Percentiles rank a stretch among this genome's conserved stretches.
phyloP scores from a whole-genome alignment of 306 rosid genomes.

The Crotalaria pallida region DNA sequence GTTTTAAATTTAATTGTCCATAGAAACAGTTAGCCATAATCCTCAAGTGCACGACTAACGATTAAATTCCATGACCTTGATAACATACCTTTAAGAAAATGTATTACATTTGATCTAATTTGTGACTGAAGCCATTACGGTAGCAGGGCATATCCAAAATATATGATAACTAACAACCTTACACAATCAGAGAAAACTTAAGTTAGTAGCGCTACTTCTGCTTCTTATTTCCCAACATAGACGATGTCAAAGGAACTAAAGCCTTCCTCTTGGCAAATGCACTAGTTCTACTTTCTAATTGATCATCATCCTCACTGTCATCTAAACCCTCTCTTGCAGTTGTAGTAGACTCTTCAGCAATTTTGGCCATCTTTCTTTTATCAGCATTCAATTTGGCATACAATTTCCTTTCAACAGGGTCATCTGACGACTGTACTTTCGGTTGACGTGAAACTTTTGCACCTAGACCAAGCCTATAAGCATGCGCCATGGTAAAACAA shows the following conservation, averaged over 20 bases:
- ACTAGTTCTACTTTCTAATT: conserved; percentile 59
- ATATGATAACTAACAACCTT: background rate
- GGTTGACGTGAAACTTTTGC: conserved; percentile 62
- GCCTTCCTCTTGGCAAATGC: conserved; percentile 61
- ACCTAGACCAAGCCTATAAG: conserved; percentile 81
- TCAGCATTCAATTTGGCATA: conserved; percentile 46
- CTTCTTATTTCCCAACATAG: conserved; percentile 41
- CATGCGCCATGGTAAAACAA: background rate
- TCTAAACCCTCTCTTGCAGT: conserved; percentile 24
- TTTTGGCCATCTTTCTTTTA: conserved; percentile 54
- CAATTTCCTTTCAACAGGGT: conserved; percentile 68
- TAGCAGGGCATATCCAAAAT: background rate
- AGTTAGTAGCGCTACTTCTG: conserved; percentile 26
- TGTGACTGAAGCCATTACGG: conserved; percentile 18
- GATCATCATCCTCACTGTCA: conserved; percentile 31
- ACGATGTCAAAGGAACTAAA: conserved; percentile 19
- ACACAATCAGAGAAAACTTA: background rate
- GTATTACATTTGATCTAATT: conserved; percentile 1
- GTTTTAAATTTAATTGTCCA: too few species aligned
- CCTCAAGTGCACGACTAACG: too few species aligned
- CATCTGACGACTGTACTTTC: conserved; percentile 47
- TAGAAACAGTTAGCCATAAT: too few species aligned
- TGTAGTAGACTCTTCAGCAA: conserved; percentile 31
- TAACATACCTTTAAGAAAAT: background rate
- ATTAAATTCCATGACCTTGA: too few species aligned